Evolutionary conservation across 148 eudicot genomes (phyloP).

Genomic region (Vaccinium macrocarpon): DNA sequence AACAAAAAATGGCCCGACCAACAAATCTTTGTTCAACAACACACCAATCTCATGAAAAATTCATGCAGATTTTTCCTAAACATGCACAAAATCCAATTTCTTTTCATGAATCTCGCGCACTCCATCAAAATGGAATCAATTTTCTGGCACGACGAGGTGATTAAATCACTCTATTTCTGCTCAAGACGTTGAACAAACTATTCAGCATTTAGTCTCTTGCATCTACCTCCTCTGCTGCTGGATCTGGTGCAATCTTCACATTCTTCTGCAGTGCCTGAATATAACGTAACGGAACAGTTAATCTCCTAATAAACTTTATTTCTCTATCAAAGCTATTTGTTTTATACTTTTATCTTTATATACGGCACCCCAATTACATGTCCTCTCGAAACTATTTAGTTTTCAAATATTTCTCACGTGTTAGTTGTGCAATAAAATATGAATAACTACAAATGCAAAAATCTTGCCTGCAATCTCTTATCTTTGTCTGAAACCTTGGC

Average conservation of each 20-base stretch:
- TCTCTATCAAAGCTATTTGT: too few species aligned
- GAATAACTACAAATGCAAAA: background rate
- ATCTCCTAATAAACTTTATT: background rate
- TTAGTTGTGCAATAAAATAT: background rate
- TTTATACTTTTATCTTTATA: background rate
- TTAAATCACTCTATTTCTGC: background rate
- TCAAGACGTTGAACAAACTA: background rate
- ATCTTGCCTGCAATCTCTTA: constrained; percentile 42
- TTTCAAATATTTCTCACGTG: background rate
- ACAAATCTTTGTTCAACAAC: too few species aligned
- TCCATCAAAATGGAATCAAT: too few species aligned
- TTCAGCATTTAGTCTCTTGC: background rate
- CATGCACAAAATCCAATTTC: too few species aligned
- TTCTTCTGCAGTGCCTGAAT: constrained; percentile 42
- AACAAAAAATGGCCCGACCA: too few species aligned
- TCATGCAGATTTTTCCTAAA: too few species aligned
- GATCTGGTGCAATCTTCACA: constrained; percentile 21
- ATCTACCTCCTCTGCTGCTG: background rate
- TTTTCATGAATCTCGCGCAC: too few species aligned
- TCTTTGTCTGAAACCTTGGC: constrained; percentile 21
- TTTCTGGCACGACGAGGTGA: background rate
- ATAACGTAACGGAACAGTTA: background rate
- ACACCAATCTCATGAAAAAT: too few species aligned
- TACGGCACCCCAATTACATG: background rate
- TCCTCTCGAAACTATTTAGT: background rate